Evolutionary conservation across 306 rosid species (phyloP).

Genomic region (Gastrolobium villosum): DNA sequence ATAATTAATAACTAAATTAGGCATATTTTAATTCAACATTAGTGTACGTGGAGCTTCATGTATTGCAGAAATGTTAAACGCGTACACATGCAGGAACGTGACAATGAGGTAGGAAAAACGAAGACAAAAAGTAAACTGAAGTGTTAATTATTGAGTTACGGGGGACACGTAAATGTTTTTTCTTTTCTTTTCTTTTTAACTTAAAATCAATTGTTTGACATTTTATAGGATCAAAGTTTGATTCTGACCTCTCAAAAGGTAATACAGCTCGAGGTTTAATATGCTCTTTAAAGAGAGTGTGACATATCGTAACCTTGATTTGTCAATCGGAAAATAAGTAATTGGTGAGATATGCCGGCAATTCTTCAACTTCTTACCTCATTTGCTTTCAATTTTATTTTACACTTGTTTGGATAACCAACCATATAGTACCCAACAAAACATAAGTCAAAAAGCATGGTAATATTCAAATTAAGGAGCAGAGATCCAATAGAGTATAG

Average conservation of each 20-base stretch:
- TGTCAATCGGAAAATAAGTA: slow-evolving; percentile 54
- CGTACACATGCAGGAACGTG: slow-evolving; percentile 2
- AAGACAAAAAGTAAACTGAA: background rate
- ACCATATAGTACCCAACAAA: slow-evolving; percentile 41
- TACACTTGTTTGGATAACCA: slow-evolving; percentile 53
- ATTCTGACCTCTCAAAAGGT: slow-evolving; percentile 55
- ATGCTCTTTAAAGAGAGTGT: slow-evolving; percentile 44
- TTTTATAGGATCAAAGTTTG: slow-evolving; percentile 56
- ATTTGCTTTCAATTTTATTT: slow-evolving; percentile 44
- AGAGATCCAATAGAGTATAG: background rate
- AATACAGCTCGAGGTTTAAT: slow-evolving; percentile 53
- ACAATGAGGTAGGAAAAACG: background rate
- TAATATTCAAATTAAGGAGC: slow-evolving; percentile 38
- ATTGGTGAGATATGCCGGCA: slow-evolving; percentile 50
- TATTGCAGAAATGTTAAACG: background rate
- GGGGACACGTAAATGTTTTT: background rate
- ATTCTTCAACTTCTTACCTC: slow-evolving; percentile 68
- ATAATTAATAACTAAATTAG: background rate
- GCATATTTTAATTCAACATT: background rate
- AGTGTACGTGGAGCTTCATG: background rate
- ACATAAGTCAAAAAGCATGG: slow-evolving; percentile 40
- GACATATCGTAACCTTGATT: slow-evolving; percentile 53
- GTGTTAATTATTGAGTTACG: background rate
- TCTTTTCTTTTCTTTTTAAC: background rate
- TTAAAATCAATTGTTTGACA: slow-evolving; percentile 56